Conservation (phyloP, 768 basidiomycete species). For the Lactarius pseudohatsudake region DNA sequence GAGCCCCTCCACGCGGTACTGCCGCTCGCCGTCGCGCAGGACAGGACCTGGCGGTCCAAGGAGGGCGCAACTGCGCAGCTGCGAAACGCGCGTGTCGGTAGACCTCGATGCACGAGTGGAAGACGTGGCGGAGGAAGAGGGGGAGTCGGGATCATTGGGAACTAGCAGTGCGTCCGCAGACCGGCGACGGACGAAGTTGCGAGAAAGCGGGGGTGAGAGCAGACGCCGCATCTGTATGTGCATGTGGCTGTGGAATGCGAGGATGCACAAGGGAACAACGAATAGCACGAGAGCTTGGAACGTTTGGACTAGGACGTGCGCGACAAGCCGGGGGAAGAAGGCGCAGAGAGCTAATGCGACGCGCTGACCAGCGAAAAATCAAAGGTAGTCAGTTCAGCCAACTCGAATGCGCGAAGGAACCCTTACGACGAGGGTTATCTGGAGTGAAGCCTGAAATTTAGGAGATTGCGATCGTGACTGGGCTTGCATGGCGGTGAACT, state of each 20-base stretch:
- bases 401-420: not conserved
- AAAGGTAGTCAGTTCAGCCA: constrained; percentile 5
- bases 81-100: not conserved
- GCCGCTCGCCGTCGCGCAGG: constrained; percentile 5
- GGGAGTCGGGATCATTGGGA: no score
- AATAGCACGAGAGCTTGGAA: constrained; percentile 11
- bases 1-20: constrained; percentile 20
- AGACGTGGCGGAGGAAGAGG: not conserved
- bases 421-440: constrained; percentile 12
- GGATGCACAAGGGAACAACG: constrained; percentile 5
- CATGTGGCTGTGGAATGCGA: constrained; percentile 9
- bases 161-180: not conserved
- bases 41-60: not conserved
- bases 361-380: not conserved
- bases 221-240: constrained; percentile 1
- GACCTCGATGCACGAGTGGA: not conserved
- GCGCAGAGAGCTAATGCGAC: not conserved
- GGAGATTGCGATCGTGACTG: constrained; percentile 7
- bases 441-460: not conserved
- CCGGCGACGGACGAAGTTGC: not conserved
- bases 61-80: not conserved
- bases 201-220: not conserved
- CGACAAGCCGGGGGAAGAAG: not conserved
- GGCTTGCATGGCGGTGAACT: not conserved
- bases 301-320: not conserved